phyloP scores from a whole-genome alignment of 2,329 filamentous ascomycete genomes.

The Fusarium buxicola region DNA sequence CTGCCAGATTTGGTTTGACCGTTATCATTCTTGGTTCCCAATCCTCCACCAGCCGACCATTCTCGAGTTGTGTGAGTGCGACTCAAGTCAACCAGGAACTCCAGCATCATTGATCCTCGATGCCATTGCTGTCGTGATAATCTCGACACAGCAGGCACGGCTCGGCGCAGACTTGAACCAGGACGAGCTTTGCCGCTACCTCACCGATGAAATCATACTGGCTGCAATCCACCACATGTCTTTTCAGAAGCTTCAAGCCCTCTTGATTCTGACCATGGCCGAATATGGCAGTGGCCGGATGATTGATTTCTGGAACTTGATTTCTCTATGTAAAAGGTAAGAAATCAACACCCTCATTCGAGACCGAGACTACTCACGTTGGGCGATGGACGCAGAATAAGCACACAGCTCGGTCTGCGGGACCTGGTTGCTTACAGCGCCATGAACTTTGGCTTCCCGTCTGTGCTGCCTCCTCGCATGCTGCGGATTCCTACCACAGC shows the following conservation, averaged over 20 bases:
- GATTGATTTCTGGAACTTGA: slow-evolving; percentile 17
- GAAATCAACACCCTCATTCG: too few species aligned
- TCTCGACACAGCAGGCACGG: slow-evolving; percentile 1
- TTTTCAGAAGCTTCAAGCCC: slow-evolving; percentile 9
- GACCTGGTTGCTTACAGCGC: slow-evolving; percentile 16
- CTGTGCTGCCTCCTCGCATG: slow-evolving; percentile 14
- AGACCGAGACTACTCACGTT: too few species aligned
- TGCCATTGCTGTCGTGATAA: slow-evolving; percentile 11
- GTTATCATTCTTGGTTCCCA: slow-evolving; percentile 18
- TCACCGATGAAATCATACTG: slow-evolving; percentile 3
- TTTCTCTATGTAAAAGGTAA: slow-evolving; percentile 20
- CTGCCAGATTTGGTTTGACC: slow-evolving; percentile 19
- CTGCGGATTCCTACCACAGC: background rate
- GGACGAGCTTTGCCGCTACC: background rate
- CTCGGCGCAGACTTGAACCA: background rate
- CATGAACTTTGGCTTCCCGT: slow-evolving; percentile 18
- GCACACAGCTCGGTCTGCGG: slow-evolving; percentile 11
- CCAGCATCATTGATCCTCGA: slow-evolving; percentile 7
- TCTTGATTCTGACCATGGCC: slow-evolving; percentile 9
- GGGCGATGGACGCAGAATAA: background rate
- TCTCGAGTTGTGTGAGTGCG: slow-evolving; percentile 1
- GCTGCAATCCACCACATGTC: slow-evolving; percentile 7
- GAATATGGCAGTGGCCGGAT: slow-evolving; percentile 16
- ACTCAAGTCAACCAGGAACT: background rate
- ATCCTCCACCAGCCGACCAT: slow-evolving; percentile 20